Base-by-base conservation (phyloP, 495 filamentous ascomycete species). In the Tuber calosporum region DNA sequence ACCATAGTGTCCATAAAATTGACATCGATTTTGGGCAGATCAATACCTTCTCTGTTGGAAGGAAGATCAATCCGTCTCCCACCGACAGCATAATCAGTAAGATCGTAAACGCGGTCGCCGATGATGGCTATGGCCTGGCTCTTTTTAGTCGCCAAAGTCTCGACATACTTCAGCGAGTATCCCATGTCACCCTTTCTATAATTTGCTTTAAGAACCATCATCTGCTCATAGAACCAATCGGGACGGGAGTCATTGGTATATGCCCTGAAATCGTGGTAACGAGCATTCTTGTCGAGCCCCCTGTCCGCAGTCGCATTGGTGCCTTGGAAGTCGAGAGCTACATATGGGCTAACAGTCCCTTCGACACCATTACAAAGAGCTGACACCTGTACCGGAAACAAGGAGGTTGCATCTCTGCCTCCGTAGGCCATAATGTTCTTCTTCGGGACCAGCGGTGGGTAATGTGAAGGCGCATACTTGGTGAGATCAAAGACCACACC, bases 341-440 rank as follows among this genome's bases (percentile, higher is more conserved):
- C 91, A 68, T 87, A 86, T 36, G 87, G 86, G 77, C 92, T 87
- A 38, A 94, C 86, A 40, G 48, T 34, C 36, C 91, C 92, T 70
- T 87, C 82, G 40, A 86, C 86, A 45, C 95, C 95, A 67, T 90
- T 87, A 83, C 95, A 99, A 48, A 98, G 85, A 45, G 94, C 92
- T 5, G 92, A 96, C 22, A 98, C 95, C 81, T 99, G 95, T 19
- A 99, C 86, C 0, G 95, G 95, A 84, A 99, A 99, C 20, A 99
- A 86, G 66, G 86, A 85, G 26, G 93, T 94, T 67, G 93, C 92
- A 79, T 98, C 95, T 26, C 88, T 80, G 62, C 95, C 95, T 68
- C 90, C 93, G 79, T 98, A 99, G 73, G 90, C 88, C 73, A 89
- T 84, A 67, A 97, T 82, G 7, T 86, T 81, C 72, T 89, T 87